A percentile compares a stretch with the other conserved stretches of the same genome.
Conservation (phyloP, 2,329 filamentous ascomycete genomes). For the Colletotrichum destructivum region DNA sequence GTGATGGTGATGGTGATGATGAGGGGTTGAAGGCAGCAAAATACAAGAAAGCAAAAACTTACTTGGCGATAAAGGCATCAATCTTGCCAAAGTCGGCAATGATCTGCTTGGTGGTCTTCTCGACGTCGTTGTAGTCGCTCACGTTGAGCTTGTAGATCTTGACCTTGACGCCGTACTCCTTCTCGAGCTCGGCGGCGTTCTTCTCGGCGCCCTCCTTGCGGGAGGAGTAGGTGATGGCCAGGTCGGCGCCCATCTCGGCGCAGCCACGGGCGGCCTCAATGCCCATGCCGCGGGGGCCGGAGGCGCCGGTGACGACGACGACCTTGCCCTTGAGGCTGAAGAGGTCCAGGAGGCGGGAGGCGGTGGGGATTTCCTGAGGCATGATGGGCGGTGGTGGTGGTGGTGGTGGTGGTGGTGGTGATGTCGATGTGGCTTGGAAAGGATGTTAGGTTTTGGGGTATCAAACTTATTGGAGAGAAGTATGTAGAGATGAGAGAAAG, state of each 20-base stretch:
- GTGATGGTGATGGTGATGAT: neutral
- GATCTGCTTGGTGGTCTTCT: slow-evolving; percentile 73
- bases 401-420: neutral
- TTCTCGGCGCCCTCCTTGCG: slow-evolving; percentile 78
- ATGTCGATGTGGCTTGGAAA: neutral
- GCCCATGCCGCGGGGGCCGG: slow-evolving; percentile 79
- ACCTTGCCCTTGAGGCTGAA: slow-evolving; percentile 83
- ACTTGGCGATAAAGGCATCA: slow-evolving; percentile 83
- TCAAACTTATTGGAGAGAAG: slow-evolving; percentile 19
- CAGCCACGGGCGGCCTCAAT: slow-evolving; percentile 78
- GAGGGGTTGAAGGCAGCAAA: too few species aligned
- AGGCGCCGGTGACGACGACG: slow-evolving; percentile 79
- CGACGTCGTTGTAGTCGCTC: slow-evolving; percentile 66
- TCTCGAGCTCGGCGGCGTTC: slow-evolving; percentile 75
- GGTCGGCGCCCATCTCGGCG: slow-evolving; percentile 79
- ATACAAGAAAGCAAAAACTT: slow-evolving; percentile 54
- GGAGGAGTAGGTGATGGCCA: slow-evolving; percentile 81
- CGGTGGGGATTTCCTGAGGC: slow-evolving; percentile 62
- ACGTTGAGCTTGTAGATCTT: slow-evolving; percentile 74
- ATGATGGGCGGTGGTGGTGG: slow-evolving; percentile 6
- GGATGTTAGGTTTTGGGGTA: slow-evolving; percentile 7
- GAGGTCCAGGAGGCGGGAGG: slow-evolving; percentile 73
- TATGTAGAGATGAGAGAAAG: neutral
- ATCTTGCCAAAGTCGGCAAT: slow-evolving; percentile 81
- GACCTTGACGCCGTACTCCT: slow-evolving; percentile 78